Conservation (phyloP, 2,329 filamentous ascomycete genomes). For the Bipolaris gigantea region DNA sequence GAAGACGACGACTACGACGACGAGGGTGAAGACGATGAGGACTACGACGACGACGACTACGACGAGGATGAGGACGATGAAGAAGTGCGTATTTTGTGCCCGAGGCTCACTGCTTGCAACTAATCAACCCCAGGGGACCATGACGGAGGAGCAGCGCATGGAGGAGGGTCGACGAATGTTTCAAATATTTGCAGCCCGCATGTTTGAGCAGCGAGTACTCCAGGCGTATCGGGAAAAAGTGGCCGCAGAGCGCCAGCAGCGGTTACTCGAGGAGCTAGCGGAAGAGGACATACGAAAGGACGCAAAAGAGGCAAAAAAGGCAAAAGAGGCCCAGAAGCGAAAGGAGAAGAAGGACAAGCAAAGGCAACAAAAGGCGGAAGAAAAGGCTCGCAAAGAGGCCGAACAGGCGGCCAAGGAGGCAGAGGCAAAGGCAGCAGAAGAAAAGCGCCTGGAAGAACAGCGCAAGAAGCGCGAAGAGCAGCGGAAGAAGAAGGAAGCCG, state of each 20-base stretch:
- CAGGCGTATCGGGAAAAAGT: constrained; percentile 98
- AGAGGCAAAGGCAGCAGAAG: constrained; percentile 72
- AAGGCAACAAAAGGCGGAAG: constrained; percentile 86
- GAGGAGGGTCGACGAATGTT: constrained; percentile 98
- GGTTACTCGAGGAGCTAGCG: constrained; percentile 86
- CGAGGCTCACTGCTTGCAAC: constrained; percentile 15
- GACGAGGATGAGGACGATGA: constrained; percentile 41
- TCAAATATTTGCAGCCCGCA: constrained; percentile 96
- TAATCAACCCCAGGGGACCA: constrained; percentile 69
- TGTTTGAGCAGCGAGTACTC: constrained; percentile 97
- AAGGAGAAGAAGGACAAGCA: constrained; percentile 92
- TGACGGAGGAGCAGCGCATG: constrained; percentile 99
- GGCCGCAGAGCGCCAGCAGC: constrained; percentile 85
- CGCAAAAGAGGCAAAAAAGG: constrained; percentile 87
- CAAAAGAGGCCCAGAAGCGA: constrained; percentile 89
- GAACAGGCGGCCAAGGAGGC: constrained; percentile 88
- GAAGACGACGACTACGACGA: constrained; percentile 81
- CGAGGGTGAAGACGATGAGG: constrained; percentile 64
- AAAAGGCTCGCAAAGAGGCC: constrained; percentile 83
- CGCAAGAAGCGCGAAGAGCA: constrained; percentile 84
- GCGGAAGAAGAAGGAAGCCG: constrained; percentile 85
- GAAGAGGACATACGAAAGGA: constrained; percentile 78
- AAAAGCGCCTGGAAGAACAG: constrained; percentile 78
- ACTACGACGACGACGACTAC: constrained; percentile 63
- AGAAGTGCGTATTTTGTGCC: constrained; percentile 33